A percentile compares a stretch with the other conserved stretches of the same genome.
phyloP scores from a whole-genome alignment of 2,329 filamentous ascomycete species.

The Rhynchosporium secalis region DNA sequence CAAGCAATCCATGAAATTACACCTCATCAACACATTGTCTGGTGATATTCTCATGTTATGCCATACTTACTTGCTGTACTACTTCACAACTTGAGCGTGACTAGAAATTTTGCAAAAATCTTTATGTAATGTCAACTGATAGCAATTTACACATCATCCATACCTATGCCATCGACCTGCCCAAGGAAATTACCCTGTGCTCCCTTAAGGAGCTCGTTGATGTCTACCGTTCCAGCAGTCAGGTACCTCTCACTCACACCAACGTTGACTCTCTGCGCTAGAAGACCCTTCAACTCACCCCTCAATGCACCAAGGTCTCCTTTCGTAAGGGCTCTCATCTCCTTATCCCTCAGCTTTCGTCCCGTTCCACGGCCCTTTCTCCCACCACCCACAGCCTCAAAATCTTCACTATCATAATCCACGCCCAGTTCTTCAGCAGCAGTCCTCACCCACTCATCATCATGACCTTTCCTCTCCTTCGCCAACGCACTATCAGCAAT shows the following conservation, averaged over 20 bases:
- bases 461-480: conserved; percentile 81
- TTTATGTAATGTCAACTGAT: not conserved
- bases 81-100: not conserved
- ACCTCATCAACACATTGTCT: too few relatives aligned
- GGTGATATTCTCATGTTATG: too few relatives aligned
- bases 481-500: conserved; percentile 81
- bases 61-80: not conserved
- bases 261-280: conserved; percentile 75
- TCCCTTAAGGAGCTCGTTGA: conserved; percentile 68
- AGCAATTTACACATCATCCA: conserved; percentile 33
- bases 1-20: too few relatives aligned
- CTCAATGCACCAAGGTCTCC: conserved; percentile 69
- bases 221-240: conserved; percentile 79
- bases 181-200: conserved; percentile 53
- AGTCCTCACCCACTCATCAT: conserved; percentile 79
- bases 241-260: conserved; percentile 88
- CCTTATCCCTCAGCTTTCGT: conserved; percentile 72
- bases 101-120: not conserved
- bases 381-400: conserved; percentile 61
- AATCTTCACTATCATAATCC: conserved; percentile 88
- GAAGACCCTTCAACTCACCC: conserved; percentile 69
- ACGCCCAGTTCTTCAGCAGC: conserved; percentile 92
- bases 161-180: conserved; percentile 39
- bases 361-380: conserved; percentile 70
- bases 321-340: conserved; percentile 67